Evolutionary conservation across 2,329 filamentous ascomycete species (phyloP), one percentile per base, ranked within the genome.

Genomic region (Apiospora arundinis): DNA sequence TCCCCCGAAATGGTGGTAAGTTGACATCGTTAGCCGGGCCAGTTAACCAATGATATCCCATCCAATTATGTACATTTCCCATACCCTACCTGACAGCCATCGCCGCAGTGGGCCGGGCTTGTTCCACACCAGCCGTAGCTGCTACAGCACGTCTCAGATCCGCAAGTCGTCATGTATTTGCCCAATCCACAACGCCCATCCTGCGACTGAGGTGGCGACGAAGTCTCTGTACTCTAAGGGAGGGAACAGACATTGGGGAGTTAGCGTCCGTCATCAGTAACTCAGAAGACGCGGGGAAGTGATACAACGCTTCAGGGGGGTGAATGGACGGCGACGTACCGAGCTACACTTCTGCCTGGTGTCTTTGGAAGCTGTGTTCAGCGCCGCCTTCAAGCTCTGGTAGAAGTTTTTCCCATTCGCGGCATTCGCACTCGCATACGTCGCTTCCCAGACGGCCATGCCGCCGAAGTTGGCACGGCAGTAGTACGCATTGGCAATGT

Each of bases 401-500:
- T 83, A 80, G 72, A 81, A 86, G 56, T 76, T 78, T 74, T 82
- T 79, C 37, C 79, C 81, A 73, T 84, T 83, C 0, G 68, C 67
- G 12, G 74, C 75, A 28, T 63, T 63, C 7, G 28, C 8, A 18
- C 56, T 40, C 28, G 56, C 56, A 37, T 40, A 80, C 21, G 79
- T 82, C 16, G 83, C 80, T 52, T 87, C 85, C 85, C 84, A 87
- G 63, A 87, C 76, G 16, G 83, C 84, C 23, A 87, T 77, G 72
- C 85, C 85, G 40, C 82, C 85, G 70, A 86, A 86, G 73, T 81
- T 80, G 8, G 74, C n/a, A 23, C 78, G 78, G 73, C 80, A 80
- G 73, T 82, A 81, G 74, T 82, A 80, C 70, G 80, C 74, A 70
- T 82, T 82, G 69, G 85, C 77, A 18, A 86, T 70, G 14, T 79